Base-by-base conservation (phyloP, 768 basidiomycete species). In the Naganishia onofrii region DNA sequence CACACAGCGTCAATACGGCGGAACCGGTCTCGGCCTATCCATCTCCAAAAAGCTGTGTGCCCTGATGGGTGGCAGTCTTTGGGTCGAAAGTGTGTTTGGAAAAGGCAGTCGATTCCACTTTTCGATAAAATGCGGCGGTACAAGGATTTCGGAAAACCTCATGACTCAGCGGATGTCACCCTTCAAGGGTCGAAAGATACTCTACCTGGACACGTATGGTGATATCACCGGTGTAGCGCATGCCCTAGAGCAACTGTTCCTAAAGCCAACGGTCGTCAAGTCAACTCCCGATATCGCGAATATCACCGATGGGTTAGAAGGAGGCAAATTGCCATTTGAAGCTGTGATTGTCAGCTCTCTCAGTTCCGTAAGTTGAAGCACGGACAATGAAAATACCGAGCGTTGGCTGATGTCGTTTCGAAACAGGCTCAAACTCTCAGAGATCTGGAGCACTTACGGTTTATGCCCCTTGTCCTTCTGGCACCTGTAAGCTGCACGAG, bases 41-140 rank as follows among this genome's bases (percentile, higher is more conserved):
- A 98, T 99, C 76, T 98, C 95, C 54, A 98, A 97, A 79, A 90
- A 94, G 0, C 88, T 99, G 28, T 95, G 98, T 21, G 89, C 88
- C 57, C 89, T 99, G 75, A 99, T 99, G 96, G 88, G 92, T 75
- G 96, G 96, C 55, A 92, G 95, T 76, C 91, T 99, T 85, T 99
- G 96, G 96, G 96, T 99, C 26, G 92, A 96, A 82, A 90, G 89
- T 71, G 55, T 58, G 80, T 91, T 95, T 70, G 86, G 90, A 55
- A 90, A 91, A 75, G 96, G 96, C 31, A 91, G 75, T 69, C 73
- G 77, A 68, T 81, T 97, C 86, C 95, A 90, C 87, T 98, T 98
- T 84, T 94, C 93, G 31, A 92, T 94, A 82, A 89, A 88, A 6
- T 92, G 60, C 5, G 34, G 60, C 60, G 38, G 26, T 9, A 34